A percentile compares a stretch with the other conserved stretches of the same genome.
Evolutionary conservation across 306 rosid species (phyloP).

Genomic region (Corylus avellana): DNA sequence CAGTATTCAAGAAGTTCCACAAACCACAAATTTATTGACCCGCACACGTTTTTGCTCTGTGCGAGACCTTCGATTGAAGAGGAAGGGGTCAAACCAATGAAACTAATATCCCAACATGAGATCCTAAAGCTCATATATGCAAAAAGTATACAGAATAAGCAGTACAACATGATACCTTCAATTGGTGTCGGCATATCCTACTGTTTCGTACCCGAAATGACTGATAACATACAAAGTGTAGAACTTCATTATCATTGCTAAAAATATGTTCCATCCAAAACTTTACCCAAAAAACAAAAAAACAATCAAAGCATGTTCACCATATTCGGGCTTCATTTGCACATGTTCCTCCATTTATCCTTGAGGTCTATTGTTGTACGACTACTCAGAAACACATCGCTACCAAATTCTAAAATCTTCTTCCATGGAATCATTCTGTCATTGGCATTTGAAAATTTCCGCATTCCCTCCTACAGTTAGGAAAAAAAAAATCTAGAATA

Average conservation of each 20-base stretch:
- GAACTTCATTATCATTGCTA: not conserved
- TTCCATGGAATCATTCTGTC: conserved; percentile 51
- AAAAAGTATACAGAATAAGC: not conserved
- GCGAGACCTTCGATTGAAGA: not conserved
- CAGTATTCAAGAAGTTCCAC: conserved; percentile 16
- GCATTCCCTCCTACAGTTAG: conserved; percentile 56
- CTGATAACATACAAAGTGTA: not conserved
- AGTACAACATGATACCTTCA: not conserved
- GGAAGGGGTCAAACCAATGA: not conserved
- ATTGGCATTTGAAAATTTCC: conserved; percentile 30
- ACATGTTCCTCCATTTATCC: conserved; percentile 69
- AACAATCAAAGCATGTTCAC: no score
- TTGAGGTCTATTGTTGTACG: conserved; percentile 54
- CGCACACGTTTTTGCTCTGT: not conserved
- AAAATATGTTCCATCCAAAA: not conserved
- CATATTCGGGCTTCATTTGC: conserved; percentile 25
- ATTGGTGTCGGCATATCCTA: not conserved
- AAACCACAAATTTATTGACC: not conserved
- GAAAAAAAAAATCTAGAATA: conserved; percentile 11
- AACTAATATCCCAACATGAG: not conserved
- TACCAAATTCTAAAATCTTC: conserved; percentile 58
- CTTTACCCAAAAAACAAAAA: no score
- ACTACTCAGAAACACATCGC: conserved; percentile 38
- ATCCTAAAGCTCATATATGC: not conserved
- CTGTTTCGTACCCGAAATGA: not conserved